These are phyloP conservation scores for Colletotrichum noveboracense DNA, from an alignment of 2,329 filamentous ascomycete genomes.

Conservation along the genomic window DNA sequence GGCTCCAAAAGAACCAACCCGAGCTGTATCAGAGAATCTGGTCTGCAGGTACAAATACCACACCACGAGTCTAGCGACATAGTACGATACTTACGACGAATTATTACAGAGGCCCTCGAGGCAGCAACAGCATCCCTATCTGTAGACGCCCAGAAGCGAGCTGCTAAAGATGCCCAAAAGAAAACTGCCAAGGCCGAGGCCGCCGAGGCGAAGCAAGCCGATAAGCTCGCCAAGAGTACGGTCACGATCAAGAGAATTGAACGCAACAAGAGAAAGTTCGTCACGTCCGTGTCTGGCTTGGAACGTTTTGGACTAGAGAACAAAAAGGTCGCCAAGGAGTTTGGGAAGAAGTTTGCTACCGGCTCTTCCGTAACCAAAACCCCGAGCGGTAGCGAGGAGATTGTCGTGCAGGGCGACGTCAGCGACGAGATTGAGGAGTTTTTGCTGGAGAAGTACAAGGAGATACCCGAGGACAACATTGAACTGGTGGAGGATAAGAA, in stretches of 20 bases:
- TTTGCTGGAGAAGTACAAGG: constrained; percentile 84
- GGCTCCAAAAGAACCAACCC: constrained; percentile 79
- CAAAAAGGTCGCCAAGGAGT: constrained; percentile 95
- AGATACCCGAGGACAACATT: constrained; percentile 93
- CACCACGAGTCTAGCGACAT: neutral
- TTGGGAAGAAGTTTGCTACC: constrained; percentile 98
- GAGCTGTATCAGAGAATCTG: constrained; percentile 81
- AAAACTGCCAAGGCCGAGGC: constrained; percentile 94
- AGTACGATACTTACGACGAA: neutral
- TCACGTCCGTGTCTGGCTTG: constrained; percentile 89
- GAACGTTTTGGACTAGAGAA: constrained; percentile 91
- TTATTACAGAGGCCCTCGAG: constrained; percentile 72
- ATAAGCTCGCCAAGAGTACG: constrained; percentile 81
- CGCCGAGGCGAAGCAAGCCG: constrained; percentile 81
- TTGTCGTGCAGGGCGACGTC: constrained; percentile 96
- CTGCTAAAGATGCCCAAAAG: constrained; percentile 94
- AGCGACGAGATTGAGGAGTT: constrained; percentile 95
- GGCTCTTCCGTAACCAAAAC: constrained; percentile 92
- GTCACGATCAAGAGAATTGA: constrained; percentile 96
- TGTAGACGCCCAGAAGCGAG: constrained; percentile 90
- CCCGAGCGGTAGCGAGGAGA: constrained; percentile 87
- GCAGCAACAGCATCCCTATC: constrained; percentile 86
- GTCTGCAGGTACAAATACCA: constrained; percentile 71
- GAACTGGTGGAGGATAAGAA: constrained; percentile 96
- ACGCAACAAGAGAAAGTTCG: constrained; percentile 96